Evolutionary conservation across 2,329 filamentous ascomycete genomes (phyloP).

Genomic region (Hymenoscyphus occultus): DNA sequence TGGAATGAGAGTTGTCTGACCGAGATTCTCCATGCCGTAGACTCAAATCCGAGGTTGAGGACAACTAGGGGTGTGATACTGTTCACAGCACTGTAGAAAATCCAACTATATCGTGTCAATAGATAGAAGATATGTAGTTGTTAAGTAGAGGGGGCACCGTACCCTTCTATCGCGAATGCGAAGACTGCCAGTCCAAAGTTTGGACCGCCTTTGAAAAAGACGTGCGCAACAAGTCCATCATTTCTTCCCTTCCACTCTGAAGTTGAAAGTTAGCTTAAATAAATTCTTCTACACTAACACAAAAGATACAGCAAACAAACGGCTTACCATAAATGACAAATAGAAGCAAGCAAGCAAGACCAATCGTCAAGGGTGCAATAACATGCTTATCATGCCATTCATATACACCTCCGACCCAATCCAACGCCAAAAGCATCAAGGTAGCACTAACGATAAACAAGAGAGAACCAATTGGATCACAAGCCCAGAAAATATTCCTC

Average conservation of each 20-base stretch:
- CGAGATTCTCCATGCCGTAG: conserved; percentile 46
- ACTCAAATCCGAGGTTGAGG: conserved; percentile 48
- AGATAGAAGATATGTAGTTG: background rate
- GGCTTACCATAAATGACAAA: conserved; percentile 40
- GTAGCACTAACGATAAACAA: conserved; percentile 45
- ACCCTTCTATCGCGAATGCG: conserved; percentile 54
- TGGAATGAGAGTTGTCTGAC: conserved; percentile 47
- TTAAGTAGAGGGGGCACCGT: background rate
- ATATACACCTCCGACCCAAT: conserved; percentile 46
- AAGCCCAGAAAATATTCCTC: conserved; percentile 44
- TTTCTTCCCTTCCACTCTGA: conserved; percentile 53
- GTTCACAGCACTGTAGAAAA: conserved; percentile 54
- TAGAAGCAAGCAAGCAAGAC: conserved; percentile 32
- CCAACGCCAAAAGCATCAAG: conserved; percentile 44
- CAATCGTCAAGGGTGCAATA: conserved; percentile 36
- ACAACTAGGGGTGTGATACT: conserved; percentile 48
- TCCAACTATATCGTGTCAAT: conserved; percentile 40
- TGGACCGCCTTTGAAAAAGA: conserved; percentile 51
- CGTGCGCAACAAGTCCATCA: conserved; percentile 54
- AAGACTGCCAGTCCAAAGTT: conserved; percentile 55
- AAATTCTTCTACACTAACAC: background rate
- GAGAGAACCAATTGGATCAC: conserved; percentile 46
- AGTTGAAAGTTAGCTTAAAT: background rate
- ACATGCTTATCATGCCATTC: conserved; percentile 34
- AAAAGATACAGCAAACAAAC: background rate